These are phyloP conservation scores for Neofusicoccum umdonicola DNA, from an alignment of 2,329 filamentous ascomycete genomes.

Conservation along the genomic window DNA sequence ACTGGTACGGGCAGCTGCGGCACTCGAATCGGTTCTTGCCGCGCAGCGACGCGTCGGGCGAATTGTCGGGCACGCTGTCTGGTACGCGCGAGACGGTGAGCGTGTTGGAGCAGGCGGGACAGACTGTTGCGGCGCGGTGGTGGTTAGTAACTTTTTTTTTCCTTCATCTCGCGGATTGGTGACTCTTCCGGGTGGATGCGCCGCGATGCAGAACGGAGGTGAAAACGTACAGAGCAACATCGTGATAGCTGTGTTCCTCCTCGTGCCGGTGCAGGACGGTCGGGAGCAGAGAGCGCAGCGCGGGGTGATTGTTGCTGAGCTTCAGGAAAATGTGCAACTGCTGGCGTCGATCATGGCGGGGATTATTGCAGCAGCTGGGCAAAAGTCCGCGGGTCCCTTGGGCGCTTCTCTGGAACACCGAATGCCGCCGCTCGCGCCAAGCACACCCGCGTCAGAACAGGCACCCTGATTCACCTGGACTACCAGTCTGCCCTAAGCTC, in stretches of 20 bases:
- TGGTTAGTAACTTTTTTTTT: background rate
- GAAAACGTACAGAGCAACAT: constrained; percentile 65
- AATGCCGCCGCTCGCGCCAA: background rate
- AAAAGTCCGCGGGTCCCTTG: background rate
- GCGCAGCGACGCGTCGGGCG: constrained; percentile 25
- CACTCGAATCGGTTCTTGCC: constrained; percentile 83
- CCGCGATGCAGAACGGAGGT: background rate
- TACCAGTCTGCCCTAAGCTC: background rate
- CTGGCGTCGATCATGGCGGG: constrained; percentile 12
- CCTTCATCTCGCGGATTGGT: background rate
- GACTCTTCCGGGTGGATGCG: background rate
- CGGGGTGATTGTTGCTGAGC: background rate
- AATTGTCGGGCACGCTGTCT: constrained; percentile 38
- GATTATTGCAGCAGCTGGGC: background rate
- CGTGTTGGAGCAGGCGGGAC: constrained; percentile 79
- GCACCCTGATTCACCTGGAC: constrained; percentile 11
- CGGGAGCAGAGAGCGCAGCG: background rate
- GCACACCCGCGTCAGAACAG: background rate
- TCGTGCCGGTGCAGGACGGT: background rate
- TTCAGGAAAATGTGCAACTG: constrained; percentile 6
- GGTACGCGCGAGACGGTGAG: constrained; percentile 64
- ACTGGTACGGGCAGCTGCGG: constrained; percentile 91
- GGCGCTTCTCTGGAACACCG: background rate
- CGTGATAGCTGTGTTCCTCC: constrained; percentile 14
- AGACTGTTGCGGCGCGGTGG: constrained; percentile 54